A percentile compares a stretch with the other conserved stretches of the same genome.
phyloP scores from a whole-genome alignment of 1,284 basidiomycete species.

The Papiliotrema flavescens region DNA sequence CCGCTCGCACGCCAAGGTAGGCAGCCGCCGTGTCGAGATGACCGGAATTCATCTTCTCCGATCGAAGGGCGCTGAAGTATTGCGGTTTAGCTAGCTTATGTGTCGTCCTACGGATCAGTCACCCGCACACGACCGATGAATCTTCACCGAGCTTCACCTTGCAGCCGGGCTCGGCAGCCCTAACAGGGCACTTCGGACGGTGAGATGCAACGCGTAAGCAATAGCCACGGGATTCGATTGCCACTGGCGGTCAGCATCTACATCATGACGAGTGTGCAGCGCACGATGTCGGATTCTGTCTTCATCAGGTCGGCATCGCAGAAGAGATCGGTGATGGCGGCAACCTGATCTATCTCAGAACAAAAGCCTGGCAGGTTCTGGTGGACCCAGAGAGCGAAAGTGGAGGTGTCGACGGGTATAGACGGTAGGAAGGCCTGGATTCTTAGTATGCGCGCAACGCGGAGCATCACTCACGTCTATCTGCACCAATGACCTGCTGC shows the following conservation, averaged over 20 bases:
- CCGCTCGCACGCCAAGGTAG: constrained; percentile 34
- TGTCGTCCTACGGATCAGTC: constrained; percentile 35
- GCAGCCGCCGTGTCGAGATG: constrained; percentile 38
- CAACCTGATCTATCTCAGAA: constrained; percentile 69
- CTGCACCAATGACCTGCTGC: constrained; percentile 72
- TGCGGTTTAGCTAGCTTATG: constrained; percentile 66
- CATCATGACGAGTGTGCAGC: constrained; percentile 31
- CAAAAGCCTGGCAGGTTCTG: constrained; percentile 89
- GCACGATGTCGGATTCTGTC: constrained; percentile 63
- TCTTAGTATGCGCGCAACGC: neutral
- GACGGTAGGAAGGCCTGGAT: constrained; percentile 58
- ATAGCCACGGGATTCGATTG: constrained; percentile 60
- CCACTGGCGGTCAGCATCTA: constrained; percentile 55
- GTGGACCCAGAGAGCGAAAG: constrained; percentile 86
- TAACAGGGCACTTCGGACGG: constrained; percentile 73
- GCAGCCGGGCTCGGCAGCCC: constrained; percentile 80
- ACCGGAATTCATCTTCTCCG: constrained; percentile 37
- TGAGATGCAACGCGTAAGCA: constrained; percentile 78
- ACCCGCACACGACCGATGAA: neutral
- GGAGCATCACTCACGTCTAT: constrained; percentile 61
- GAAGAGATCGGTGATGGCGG: constrained; percentile 67
- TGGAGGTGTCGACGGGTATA: constrained; percentile 82
- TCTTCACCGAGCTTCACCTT: constrained; percentile 51
- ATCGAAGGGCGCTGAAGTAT: constrained; percentile 50
- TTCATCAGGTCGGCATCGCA: constrained; percentile 75